These are phyloP conservation scores for Wickerhamomyces sp. DNA, from an alignment of 1,139 yeast species.

Conservation along the genomic window DNA sequence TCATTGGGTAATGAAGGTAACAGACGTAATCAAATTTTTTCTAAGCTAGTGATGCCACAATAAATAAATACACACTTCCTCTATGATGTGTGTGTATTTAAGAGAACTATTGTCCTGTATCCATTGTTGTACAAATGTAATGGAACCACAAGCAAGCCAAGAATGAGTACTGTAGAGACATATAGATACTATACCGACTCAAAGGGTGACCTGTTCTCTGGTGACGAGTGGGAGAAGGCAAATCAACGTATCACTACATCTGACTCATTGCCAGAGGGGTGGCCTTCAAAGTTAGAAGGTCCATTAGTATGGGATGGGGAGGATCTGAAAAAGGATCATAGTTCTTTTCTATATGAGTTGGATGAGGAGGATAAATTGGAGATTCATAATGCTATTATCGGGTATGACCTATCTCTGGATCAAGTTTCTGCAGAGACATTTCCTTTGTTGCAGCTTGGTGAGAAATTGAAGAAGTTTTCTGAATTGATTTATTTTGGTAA, in stretches of 20 bases:
- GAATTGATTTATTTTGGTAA: conserved; percentile 5
- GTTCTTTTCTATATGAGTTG: background rate
- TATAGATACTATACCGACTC: conserved; percentile 7
- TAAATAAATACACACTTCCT: no score
- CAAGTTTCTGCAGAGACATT: conserved; percentile 2
- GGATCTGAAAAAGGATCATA: conserved; percentile 1
- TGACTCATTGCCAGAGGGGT: conserved; percentile 2
- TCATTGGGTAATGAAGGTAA: no score
- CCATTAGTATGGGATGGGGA: conserved; percentile 6
- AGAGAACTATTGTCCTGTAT: no score
- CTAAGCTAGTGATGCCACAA: no score
- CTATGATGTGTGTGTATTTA: no score
- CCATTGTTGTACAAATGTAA: no score
- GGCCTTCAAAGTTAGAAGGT: conserved; percentile 5
- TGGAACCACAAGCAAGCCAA: no score
- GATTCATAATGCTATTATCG: conserved; percentile 4
- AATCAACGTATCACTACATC: background rate
- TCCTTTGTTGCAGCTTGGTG: conserved; percentile 1
- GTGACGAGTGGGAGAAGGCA: conserved; percentile 6
- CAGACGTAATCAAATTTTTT: no score
- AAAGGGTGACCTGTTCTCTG: conserved; percentile 3
- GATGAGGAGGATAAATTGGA: conserved; percentile 1
- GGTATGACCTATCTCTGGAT: background rate
- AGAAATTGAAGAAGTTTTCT: background rate
- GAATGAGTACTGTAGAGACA: conserved; percentile 5